Percentiles rank a stretch among this genome's conserved stretches.
Evolutionary conservation across 495 filamentous ascomycete species (phyloP).

Genomic region (Extremus antarcticus): DNA sequence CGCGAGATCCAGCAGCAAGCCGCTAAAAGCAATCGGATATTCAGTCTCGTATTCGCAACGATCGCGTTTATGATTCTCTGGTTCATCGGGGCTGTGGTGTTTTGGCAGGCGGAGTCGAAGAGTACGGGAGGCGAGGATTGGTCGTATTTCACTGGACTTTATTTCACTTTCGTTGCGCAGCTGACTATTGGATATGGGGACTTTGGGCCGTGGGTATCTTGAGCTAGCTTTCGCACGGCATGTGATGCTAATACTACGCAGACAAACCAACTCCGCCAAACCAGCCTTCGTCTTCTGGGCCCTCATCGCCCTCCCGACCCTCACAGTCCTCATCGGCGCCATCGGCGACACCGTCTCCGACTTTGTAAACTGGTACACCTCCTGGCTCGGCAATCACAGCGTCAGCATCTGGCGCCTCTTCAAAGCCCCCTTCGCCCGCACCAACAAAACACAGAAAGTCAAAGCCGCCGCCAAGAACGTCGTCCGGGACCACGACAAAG

Average conservation of each 20-base stretch:
- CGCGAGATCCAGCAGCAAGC: conserved; percentile 46
- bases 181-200: conserved; percentile 74
- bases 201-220: conserved; percentile 20
- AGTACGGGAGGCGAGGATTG: conserved; percentile 40
- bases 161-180: conserved; percentile 68
- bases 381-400: conserved; percentile 44
- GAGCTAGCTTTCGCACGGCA: too few species aligned
- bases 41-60: conserved; percentile 50
- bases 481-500: conserved; percentile 29
- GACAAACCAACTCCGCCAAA: conserved; percentile 58
- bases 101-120: conserved; percentile 44
- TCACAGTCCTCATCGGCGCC: conserved; percentile 74
- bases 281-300: conserved; percentile 86
- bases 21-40: conserved; percentile 50
- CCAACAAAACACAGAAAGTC: conserved; percentile 4
- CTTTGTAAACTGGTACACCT: conserved; percentile 52
- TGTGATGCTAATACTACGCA: too few species aligned
- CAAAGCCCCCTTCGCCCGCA: conserved; percentile 19
- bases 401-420: background rate
- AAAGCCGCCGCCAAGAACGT: conserved; percentile 8
- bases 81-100: conserved; percentile 66
- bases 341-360: conserved; percentile 70
- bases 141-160: conserved; percentile 68
- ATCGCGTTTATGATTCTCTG: conserved; percentile 58
- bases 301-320: conserved; percentile 65